A percentile compares a stretch with the other conserved stretches of the same genome.
Conservation (phyloP, 2,329 filamentous ascomycete species). For the Annulohypoxylon truncatum region DNA sequence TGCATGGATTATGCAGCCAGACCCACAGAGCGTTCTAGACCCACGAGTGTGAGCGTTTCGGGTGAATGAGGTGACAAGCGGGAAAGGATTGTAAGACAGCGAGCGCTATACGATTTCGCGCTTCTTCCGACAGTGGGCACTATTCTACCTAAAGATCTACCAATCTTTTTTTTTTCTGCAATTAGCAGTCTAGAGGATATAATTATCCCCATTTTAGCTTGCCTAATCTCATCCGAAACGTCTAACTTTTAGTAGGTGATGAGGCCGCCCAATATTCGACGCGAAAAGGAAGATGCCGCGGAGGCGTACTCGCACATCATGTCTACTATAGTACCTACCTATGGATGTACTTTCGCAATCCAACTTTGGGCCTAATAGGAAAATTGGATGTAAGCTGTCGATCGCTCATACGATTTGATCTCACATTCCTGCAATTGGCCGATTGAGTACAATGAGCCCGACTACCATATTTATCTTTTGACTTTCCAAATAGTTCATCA, state of each 20-base stretch:
- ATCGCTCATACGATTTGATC: slow-evolving; percentile 41
- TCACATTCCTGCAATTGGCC: slow-evolving; percentile 39
- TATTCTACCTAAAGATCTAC: background rate
- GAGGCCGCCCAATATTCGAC: slow-evolving; percentile 20
- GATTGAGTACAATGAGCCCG: slow-evolving; percentile 35
- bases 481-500: slow-evolving; percentile 22
- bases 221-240: slow-evolving; percentile 24
- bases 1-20: slow-evolving; percentile 42
- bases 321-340: slow-evolving; percentile 33
- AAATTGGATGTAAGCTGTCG: slow-evolving; percentile 40
- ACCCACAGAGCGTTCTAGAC: slow-evolving; percentile 45
- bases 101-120: slow-evolving; percentile 31
- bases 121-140: slow-evolving; percentile 17
- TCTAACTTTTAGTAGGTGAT: slow-evolving; percentile 9
- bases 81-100: slow-evolving; percentile 35
- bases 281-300: slow-evolving; percentile 18
- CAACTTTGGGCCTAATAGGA: slow-evolving; percentile 32
- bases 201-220: slow-evolving; percentile 25
- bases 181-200: slow-evolving; percentile 16
- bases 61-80: slow-evolving; percentile 41
- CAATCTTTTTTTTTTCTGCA: slow-evolving; percentile 9
- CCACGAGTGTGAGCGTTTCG: slow-evolving; percentile 32
- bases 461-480: slow-evolving; percentile 27
- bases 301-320: slow-evolving; percentile 39
- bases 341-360: slow-evolving; percentile 31